These are phyloP conservation scores for Globisporangium ultimum DNA, from an alignment of 352 stramenopile species.

Conservation along the genomic window DNA sequence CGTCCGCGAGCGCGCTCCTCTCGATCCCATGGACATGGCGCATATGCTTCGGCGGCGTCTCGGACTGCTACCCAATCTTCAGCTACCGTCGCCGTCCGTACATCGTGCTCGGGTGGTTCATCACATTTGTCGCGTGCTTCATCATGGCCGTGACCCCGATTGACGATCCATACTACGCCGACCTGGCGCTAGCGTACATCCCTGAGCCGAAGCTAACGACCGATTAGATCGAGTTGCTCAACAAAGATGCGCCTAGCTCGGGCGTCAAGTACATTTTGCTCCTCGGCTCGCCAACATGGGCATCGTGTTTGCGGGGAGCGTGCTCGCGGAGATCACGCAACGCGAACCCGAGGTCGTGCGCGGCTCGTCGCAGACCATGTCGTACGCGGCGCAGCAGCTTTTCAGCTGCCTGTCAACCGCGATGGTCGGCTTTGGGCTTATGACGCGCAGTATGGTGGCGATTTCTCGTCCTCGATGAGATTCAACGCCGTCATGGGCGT, in stretches of 20 bases:
- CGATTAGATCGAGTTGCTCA: constrained; percentile 33
- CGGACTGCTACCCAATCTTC: constrained; percentile 36
- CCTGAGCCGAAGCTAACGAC: constrained; percentile 20
- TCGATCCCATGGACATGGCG: constrained; percentile 53
- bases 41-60: constrained; percentile 47
- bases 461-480: constrained; percentile 40
- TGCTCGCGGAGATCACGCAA: constrained; percentile 51
- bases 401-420: constrained; percentile 35
- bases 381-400: constrained; percentile 33
- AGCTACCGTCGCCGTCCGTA: constrained; percentile 42
- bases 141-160: constrained; percentile 21
- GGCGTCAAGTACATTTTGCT: constrained; percentile 53
- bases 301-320: constrained; percentile 41
- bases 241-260: constrained; percentile 32
- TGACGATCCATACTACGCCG: constrained; percentile 51
- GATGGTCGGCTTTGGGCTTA: constrained; percentile 54
- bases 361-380: constrained; percentile 41
- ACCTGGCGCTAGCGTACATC: constrained; percentile 29
- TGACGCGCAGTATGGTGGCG: constrained; percentile 42
- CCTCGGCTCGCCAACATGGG: constrained; percentile 49
- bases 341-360: constrained; percentile 40
- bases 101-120: constrained; percentile 36
- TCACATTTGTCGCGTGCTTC: constrained; percentile 9
- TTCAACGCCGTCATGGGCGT: constrained; percentile 49
- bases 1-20: constrained; percentile 26